Evolutionary conservation across 495 filamentous ascomycete species (phyloP).

Genomic region (Staphylotrichum longicolle): DNA sequence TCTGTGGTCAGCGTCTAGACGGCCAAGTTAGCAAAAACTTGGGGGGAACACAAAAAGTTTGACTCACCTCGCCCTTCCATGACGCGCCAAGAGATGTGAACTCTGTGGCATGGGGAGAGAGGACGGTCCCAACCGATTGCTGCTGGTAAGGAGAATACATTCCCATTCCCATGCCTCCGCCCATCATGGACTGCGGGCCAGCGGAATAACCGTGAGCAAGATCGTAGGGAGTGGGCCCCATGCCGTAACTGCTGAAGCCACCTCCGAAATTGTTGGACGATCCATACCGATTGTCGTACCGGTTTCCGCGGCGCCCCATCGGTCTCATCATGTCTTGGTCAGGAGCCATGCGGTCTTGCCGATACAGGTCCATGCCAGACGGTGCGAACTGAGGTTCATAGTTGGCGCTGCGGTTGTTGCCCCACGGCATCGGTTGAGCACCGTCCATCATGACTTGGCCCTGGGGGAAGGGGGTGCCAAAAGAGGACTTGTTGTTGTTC

Average conservation of each 20-base stretch:
- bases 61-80: constrained; percentile 56
- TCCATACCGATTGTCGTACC: constrained; percentile 46
- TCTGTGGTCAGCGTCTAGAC: constrained; percentile 49
- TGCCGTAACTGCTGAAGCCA: constrained; percentile 30
- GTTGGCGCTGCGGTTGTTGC: constrained; percentile 37
- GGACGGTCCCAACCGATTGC: constrained; percentile 70
- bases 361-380: constrained; percentile 38
- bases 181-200: constrained; percentile 31
- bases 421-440: constrained; percentile 40
- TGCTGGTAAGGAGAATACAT: constrained; percentile 64
- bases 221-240: constrained; percentile 39
- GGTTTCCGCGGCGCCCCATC: constrained; percentile 37
- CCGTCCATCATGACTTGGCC: constrained; percentile 36
- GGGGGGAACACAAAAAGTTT: not conserved
- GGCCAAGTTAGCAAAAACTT: constrained; percentile 9
- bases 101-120: constrained; percentile 82
- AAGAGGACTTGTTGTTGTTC: constrained; percentile 44
- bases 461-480: constrained; percentile 35
- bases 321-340: constrained; percentile 48
- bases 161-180: constrained; percentile 41
- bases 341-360: constrained; percentile 44
- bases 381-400: constrained; percentile 32
- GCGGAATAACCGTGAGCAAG: constrained; percentile 28
- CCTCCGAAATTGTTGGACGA: constrained; percentile 27
- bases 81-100: constrained; percentile 56